Percentiles rank a stretch among this genome's conserved stretches.
Conservation (phyloP, 139 green algal species). For the Coelastrella sp. region DNA sequence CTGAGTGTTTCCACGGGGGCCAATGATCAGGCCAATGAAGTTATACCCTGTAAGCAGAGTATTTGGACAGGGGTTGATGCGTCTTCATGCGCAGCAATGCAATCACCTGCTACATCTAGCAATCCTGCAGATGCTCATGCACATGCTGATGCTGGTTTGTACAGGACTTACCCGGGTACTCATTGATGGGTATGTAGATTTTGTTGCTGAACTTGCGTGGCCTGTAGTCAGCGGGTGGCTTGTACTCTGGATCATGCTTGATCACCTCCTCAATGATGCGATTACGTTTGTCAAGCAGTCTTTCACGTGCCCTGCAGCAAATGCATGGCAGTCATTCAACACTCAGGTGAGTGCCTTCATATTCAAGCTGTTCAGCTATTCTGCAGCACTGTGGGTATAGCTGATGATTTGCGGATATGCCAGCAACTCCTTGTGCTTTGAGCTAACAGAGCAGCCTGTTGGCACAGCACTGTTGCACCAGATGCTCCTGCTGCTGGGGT, state of each 20-base stretch:
- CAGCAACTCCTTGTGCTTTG: too few species aligned
- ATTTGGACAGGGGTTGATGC: neutral
- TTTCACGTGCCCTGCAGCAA: slow-evolving; percentile 68
- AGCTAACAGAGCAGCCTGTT: neutral
- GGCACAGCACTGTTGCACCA: neutral
- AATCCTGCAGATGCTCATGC: slow-evolving; percentile 73
- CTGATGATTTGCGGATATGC: too few species aligned
- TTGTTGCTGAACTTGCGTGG: slow-evolving; percentile 66
- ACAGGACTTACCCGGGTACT: slow-evolving; percentile 79
- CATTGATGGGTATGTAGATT: slow-evolving; percentile 92
- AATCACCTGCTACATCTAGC: neutral
- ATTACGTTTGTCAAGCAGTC: slow-evolving; percentile 74
- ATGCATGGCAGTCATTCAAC: too few species aligned
- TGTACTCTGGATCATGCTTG: slow-evolving; percentile 85
- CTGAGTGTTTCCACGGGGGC: slow-evolving; percentile 96
- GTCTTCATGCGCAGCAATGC: neutral
- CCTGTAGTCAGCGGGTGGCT: slow-evolving; percentile 89
- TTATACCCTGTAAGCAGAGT: slow-evolving; percentile 78
- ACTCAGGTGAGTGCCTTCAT: too few species aligned
- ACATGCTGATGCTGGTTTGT: slow-evolving; percentile 91
- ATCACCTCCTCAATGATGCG: slow-evolving; percentile 94
- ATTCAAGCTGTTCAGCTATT: too few species aligned
- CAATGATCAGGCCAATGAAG: slow-evolving; percentile 99
- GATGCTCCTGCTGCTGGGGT: neutral
- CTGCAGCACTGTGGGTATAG: too few species aligned